Base-by-base conservation (phyloP, 129 eudicot species). In the Artemisia argyi region DNA sequence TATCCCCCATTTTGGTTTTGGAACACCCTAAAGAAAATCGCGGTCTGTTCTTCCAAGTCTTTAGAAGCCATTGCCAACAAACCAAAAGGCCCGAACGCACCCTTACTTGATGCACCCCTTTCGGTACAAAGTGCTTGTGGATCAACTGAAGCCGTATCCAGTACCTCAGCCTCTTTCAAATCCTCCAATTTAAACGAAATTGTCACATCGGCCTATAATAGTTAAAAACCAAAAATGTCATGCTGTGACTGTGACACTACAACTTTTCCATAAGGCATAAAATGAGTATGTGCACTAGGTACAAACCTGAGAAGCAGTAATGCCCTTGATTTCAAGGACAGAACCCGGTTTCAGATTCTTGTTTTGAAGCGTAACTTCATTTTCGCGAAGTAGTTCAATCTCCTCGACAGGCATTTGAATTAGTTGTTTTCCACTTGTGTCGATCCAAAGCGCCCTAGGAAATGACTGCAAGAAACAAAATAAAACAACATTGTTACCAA, bases 71-170 rank as follows among this genome's bases (percentile, higher is more conserved):
- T 69, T 46, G 81, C 87, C 65, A 78, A 65, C 59, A 87, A 32
- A 1, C 93, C 93, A 74, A 87, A 87, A 53, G 93, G 89, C 51
- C 89, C 93, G 2, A 79, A 30, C 22, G 49, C 77, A 50, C 89
- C 89, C 47, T 39, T 53, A 3, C 57, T 72, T 5, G 89, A 73
- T 32, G 87, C 83, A 55, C 73, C 74, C 71, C 73, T 76, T 60
- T 76, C 79, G 32, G 78, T 66, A 65, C 93, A 87, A 18, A 87
- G 81, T 12, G 39, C 59, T 32, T 84, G 87, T 2, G 93, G 87
- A 61, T 82, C 79, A 3, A 26, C 73, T 66, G 72, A 76, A 73
- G 53, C 70, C 42, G 85, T 73, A 57, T 87, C 89, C 83, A 79
- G 32, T 16, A 44, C 55, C 77, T 84, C 93, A 1, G 85, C 85